Evolutionary conservation across 2,329 filamentous ascomycete species (phyloP), one percentile per base, ranked within the genome.

Genomic region (Cordyceps cicadae): DNA sequence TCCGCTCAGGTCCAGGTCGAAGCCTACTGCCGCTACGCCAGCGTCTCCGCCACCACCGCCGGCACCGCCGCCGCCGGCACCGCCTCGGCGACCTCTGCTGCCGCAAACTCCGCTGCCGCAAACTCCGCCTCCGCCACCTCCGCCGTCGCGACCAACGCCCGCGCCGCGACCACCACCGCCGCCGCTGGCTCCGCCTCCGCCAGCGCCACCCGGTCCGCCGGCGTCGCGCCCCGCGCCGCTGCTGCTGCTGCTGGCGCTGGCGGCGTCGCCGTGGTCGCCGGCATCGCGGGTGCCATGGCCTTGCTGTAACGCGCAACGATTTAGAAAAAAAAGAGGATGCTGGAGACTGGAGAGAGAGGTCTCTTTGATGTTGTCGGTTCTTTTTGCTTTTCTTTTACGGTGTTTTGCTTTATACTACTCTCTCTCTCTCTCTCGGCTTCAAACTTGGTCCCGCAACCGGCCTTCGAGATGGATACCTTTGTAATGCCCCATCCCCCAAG

Each of bases 1-100:
- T 59, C 68, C 21, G 72, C 72, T 65, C 64, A 71, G 54, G 68
- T 71, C 65, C 74, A 78, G 64, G 78, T 77, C 62, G 75, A 72
- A 62, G 74, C 75, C 51, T 77, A 71, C 74, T 82, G 80, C 74
- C 68, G 70, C 61, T 74, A 78, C 65, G 78, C 76, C 62, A 76
- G 72, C 62, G 74, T 75, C 50, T 69, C 68, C 46, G 68, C 69
- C 62, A 64, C 64, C 55, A 62, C 48, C 14, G 14, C 48, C 26
- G n/a, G n/a, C n/a, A n/a, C n/a, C n/a, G n/a, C n/a, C n/a, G n/a
- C n/a, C n/a, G n/a, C n/a, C n/a, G n/a, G n/a, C n/a, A n/a, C n/a
- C n/a, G n/a, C n/a, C n/a, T n/a, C n/a, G n/a, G n/a, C n/a, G n/a
- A n/a, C n/a, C n/a, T n/a, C n/a, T n/a, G n/a, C n/a, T n/a, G 49